Evolutionary conservation across 768 basidiomycete genomes (phyloP), one percentile per base, ranked within the genome.

Genomic region (Boletus sp.): DNA sequence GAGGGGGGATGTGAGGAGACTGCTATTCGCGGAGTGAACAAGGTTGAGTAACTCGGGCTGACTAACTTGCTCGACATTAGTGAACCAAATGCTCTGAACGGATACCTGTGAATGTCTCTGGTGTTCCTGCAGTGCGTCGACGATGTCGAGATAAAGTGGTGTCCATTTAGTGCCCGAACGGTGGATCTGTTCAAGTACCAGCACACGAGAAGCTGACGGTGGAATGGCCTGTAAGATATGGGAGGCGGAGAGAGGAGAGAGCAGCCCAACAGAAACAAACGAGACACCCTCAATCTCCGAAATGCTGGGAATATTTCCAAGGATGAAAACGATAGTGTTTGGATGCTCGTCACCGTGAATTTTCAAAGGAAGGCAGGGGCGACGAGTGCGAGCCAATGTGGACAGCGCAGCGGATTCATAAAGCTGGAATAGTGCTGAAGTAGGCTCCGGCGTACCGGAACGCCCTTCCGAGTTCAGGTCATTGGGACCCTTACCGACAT

Each of bases 141-240:
- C 80, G 28, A 94, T 76, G 35, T 95, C 93, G 50, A 97, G 81
- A 71, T 89, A 96, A 4, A 96, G 73, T 0, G 92, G 90, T 1
- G 90, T 87, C 89, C 90, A 95, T 71, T 91, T 91, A 39, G 84
- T 85, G n/a, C 81, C 79, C 82, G 89, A 91, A 61, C 75, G 78
- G 64, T 80, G 79, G 7, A 89, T 76, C 69, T 94, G 92, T 67
- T 96, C 94, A 11, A 95, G 80, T 17, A 95, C 86, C 56, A 95
- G 75, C 52, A 96, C 81, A 20, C 83, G 85, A 15, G 79, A 80
- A 30, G 80, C 82, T 2, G 85, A 84, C 1, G 75, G 58, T 11
- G 92, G 87, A 35, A 96, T 80, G 36, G 76, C 78, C 39, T 69
- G 72, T 45, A 85, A 73, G 35, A 96, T 75, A 32, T 76, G 77